A percentile compares a stretch with the other conserved stretches of the same genome.
These are phyloP conservation scores for Raddia distichophylla DNA, from an alignment of 176 grass and related monocot genomes.

Conservation along the genomic window DNA sequence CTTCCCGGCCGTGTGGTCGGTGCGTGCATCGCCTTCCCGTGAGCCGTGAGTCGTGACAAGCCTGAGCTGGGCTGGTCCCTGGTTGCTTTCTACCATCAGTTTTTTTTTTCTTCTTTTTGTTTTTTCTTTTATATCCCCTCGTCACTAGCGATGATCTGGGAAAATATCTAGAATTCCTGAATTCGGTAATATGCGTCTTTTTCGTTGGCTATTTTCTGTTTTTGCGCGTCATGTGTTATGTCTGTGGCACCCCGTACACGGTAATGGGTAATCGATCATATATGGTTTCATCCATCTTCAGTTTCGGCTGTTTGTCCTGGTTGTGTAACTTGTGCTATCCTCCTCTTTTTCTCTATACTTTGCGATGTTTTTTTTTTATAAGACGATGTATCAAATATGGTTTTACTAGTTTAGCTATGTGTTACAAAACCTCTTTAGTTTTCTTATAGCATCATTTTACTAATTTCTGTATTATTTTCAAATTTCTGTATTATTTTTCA, in stretches of 20 bases:
- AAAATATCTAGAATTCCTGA: neutral
- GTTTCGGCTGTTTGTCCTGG: too few relatives aligned
- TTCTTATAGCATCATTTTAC: too few relatives aligned
- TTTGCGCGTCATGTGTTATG: neutral
- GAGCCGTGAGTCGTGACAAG: neutral
- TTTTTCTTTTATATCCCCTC: neutral
- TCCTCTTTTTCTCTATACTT: too few relatives aligned
- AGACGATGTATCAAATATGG: too few relatives aligned
- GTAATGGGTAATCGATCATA: neutral
- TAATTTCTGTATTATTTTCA: too few relatives aligned
- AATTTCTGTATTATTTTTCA: too few relatives aligned
- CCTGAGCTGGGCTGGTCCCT: neutral
- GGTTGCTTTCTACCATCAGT: neutral
- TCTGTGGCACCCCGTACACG: neutral
- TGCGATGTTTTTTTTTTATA: too few relatives aligned
- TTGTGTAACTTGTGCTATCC: too few relatives aligned
- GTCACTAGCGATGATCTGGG: neutral
- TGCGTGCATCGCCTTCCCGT: neutral
- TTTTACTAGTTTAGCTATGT: too few relatives aligned
- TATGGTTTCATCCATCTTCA: too few relatives aligned
- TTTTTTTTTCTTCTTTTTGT: neutral
- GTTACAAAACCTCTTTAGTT: too few relatives aligned
- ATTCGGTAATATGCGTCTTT: neutral
- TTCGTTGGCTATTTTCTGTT: neutral
- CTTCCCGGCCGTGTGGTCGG: neutral